Conservation (phyloP, 2,329 filamentous ascomycete genomes). For the Bisporella sp. region DNA sequence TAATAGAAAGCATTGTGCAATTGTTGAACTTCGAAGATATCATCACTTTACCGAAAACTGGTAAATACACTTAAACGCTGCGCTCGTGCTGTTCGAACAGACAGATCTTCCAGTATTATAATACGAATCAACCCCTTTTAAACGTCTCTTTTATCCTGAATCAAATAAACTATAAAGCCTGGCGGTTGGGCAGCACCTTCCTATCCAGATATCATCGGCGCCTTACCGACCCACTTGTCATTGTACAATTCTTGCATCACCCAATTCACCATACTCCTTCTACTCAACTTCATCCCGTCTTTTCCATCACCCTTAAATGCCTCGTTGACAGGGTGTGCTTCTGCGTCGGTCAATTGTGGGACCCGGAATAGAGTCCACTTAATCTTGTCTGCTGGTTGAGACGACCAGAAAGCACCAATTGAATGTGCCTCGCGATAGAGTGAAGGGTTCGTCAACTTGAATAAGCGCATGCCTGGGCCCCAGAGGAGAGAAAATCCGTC, state of each 20-base stretch:
- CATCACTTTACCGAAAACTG: no score
- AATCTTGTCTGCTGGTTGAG: not conserved
- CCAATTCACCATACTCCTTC: not conserved
- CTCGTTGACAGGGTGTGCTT: not conserved
- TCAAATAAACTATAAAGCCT: no score
- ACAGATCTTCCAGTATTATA: no score
- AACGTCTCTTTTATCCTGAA: no score
- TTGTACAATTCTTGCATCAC: not conserved
- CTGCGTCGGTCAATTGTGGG: not conserved
- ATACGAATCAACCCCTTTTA: no score
- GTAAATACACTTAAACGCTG: no score
- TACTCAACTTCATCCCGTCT: not conserved
- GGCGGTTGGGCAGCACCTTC: no score
- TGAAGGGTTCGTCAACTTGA: not conserved
- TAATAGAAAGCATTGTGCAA: no score
- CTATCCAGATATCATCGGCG: no score
- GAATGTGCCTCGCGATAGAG: not conserved
- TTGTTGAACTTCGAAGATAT: no score
- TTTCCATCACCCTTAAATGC: not conserved
- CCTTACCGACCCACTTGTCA: not conserved
- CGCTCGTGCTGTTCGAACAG: no score
- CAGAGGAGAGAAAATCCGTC: not conserved
- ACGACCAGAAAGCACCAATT: not conserved
- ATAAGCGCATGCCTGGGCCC: not conserved
- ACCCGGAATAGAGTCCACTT: slow-evolving; percentile 1